phyloP scores from a whole-genome alignment of 2,329 filamentous ascomycete genomes.

The Taxawa tesnikishii region DNA sequence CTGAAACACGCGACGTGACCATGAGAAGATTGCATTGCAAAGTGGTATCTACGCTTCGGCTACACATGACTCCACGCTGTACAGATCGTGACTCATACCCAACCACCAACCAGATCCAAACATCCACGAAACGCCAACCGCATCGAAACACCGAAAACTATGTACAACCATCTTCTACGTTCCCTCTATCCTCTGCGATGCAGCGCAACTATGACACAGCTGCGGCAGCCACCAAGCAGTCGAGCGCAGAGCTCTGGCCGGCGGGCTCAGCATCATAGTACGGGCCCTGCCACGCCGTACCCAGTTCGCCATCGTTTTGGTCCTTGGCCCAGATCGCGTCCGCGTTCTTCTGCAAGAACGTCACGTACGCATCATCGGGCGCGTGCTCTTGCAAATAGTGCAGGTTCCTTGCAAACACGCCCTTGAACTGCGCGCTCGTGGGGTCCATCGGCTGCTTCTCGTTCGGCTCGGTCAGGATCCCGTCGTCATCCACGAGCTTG shows the following conservation, averaged over 20 bases:
- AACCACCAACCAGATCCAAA: too few relatives aligned
- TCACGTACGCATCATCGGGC: constrained; percentile 35
- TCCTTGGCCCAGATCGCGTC: constrained; percentile 51
- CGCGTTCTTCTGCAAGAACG: constrained; percentile 48
- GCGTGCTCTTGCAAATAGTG: constrained; percentile 40
- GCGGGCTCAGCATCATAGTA: constrained; percentile 38
- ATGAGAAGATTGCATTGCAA: too few relatives aligned
- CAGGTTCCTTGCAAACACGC: constrained; percentile 56
- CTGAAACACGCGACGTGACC: too few relatives aligned
- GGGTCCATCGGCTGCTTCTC: too few relatives aligned
- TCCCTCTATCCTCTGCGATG: too few relatives aligned
- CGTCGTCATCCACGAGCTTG: constrained; percentile 21
- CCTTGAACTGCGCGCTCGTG: constrained; percentile 54
- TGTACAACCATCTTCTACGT: too few relatives aligned
- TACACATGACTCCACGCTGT: too few relatives aligned
- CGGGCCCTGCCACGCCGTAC: constrained; percentile 52
- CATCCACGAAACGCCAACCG: too few relatives aligned
- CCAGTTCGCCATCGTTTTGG: constrained; percentile 35
- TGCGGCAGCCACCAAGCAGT: constrained; percentile 51
- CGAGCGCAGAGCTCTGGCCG: constrained; percentile 54
- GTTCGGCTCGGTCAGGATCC: constrained; percentile 25
- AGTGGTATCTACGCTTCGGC: too few relatives aligned
- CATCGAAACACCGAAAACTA: too few relatives aligned
- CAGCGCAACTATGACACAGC: too few relatives aligned
- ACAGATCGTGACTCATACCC: too few relatives aligned